Base-by-base conservation (phyloP, 768 basidiomycete genomes). In the Zangia roseola region DNA sequence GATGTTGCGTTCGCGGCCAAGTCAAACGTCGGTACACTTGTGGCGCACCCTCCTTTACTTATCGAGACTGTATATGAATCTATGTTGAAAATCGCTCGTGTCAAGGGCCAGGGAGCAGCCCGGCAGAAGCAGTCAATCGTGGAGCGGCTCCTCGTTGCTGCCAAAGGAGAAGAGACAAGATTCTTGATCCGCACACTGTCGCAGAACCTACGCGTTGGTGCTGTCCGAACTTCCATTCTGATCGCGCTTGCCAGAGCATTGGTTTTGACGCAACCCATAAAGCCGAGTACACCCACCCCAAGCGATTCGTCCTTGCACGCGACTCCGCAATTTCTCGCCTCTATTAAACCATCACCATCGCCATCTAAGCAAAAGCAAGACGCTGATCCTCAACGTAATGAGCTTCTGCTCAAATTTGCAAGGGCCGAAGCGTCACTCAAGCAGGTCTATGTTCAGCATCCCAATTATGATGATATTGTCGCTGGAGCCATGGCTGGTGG, bases 1-100 rank as follows among this genome's bases (percentile, higher is more conserved):
- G 91, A 94, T 62, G 90, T 94, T 8, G 94, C 94, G 1, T 92
- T 83, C 58, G 80, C 82, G 49, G 91, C 92, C 10, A 92, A 87
- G 62, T 81, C 82, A 4, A 88, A 80, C 49, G 67, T 90, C 19
- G 78, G 88, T 36, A 88, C 88, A 5, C 74, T 93, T 21, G 63
- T 89, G 21, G 81, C 87, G 3, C 88, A 88, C 58, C 71, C 80
- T n/a, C 78, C 84, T 10, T 71, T 92, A 6, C 72, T 77, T 26
- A 75, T 91, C 24, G 70, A 76, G 23, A 73, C 75, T 53, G 83
- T 94, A 0, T 91, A 91, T 62, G 67, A 78, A 14, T 76, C 83
- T 0, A 67, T 95, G 45, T 64, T 88, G 45, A 79, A 80, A 54
- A 84, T 95, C 26, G 76, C 87, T 2, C 61, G 66, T 10, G 75